Conservation (phyloP, 805 yeast species). For the Nadsonia fulvescens region DNA sequence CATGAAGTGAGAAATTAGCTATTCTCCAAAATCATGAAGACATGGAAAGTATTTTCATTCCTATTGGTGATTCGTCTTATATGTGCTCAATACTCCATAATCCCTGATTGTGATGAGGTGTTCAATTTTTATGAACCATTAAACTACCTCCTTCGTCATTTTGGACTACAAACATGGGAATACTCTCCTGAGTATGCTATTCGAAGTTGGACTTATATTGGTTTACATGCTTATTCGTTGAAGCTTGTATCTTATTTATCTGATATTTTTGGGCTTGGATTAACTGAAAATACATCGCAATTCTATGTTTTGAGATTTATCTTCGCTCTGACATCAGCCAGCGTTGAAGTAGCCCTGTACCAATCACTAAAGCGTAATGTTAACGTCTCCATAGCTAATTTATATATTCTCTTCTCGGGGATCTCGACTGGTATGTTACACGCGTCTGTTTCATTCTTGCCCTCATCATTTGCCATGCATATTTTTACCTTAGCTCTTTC, state of each 20-base stretch:
- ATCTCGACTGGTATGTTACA: conserved; percentile 73
- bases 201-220: conserved; percentile 65
- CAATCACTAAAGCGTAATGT: conserved; percentile 22
- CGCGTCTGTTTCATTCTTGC: conserved; percentile 71
- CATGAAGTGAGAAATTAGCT: no score
- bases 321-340: conserved; percentile 24
- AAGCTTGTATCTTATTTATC: conserved; percentile 7
- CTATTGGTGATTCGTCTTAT: conserved; percentile 15
- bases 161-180: conserved; percentile 94
- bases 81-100: conserved; percentile 39
- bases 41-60: conserved; percentile 7
- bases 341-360: conserved; percentile 37
- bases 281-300: no score
- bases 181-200: conserved; percentile 81
- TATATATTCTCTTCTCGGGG: conserved; percentile 46
- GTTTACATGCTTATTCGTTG: conserved; percentile 23
- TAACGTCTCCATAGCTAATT: conserved; percentile 27
- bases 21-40: no score
- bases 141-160: conserved; percentile 55
- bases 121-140: conserved; percentile 93
- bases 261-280: conserved; percentile 8
- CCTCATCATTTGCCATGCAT: conserved; percentile 60
- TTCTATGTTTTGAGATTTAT: conserved; percentile 39
- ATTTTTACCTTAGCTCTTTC: conserved; percentile 20
- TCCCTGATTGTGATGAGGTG: conserved; percentile 84